A percentile compares a stretch with the other conserved stretches of the same genome.
Conservation (phyloP, 75 land plant genomes). For the Ceratopteris richardii region DNA sequence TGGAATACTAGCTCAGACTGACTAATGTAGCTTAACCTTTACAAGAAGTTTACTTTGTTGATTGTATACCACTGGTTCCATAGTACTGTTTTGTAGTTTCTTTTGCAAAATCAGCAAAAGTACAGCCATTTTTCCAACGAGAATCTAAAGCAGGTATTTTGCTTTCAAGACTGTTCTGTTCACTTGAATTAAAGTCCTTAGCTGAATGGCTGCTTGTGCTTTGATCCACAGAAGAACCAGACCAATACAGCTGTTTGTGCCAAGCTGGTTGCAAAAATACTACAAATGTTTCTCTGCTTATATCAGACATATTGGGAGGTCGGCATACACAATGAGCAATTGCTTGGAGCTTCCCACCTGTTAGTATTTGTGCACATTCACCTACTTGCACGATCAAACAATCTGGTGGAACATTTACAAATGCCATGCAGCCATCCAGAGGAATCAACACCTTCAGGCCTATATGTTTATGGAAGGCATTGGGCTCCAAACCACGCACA, state of each 20-base stretch:
- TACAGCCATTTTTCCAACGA: slow-evolving; percentile 74
- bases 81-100: slow-evolving; percentile 84
- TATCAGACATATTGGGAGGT: slow-evolving; percentile 27
- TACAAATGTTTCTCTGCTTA: slow-evolving; percentile 90
- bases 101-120: slow-evolving; percentile 88
- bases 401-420: slow-evolving; percentile 43
- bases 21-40: no score
- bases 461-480: slow-evolving; percentile 27
- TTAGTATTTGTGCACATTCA: slow-evolving; percentile 87
- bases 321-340: slow-evolving; percentile 76
- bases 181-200: background rate
- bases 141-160: slow-evolving; percentile 56
- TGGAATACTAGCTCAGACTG: no score
- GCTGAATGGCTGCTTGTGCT: no score
- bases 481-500: background rate
- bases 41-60: slow-evolving; percentile 49
- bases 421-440: slow-evolving; percentile 21
- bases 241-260: slow-evolving; percentile 11
- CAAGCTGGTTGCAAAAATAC: slow-evolving; percentile 93
- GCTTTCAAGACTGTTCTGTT: background rate
- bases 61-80: slow-evolving; percentile 67
- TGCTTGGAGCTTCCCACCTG: slow-evolving; percentile 68
- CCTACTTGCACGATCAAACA: slow-evolving; percentile 89
- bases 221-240: no score
- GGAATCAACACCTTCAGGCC: slow-evolving; percentile 51